Evolutionary conservation across 441 rosid genomes (phyloP).

Genomic region (Francoa sonchifolia): DNA sequence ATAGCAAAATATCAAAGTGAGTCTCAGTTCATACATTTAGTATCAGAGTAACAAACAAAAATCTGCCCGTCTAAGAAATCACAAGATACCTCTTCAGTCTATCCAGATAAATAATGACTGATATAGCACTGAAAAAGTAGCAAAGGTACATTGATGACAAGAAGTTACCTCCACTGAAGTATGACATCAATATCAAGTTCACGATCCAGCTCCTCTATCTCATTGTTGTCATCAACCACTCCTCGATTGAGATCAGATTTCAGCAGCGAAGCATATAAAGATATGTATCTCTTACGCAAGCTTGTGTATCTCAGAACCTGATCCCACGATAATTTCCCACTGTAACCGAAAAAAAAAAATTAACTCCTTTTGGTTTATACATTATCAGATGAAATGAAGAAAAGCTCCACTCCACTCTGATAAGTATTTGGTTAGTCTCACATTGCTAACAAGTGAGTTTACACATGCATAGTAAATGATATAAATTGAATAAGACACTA

Average conservation of each 20-base stretch:
- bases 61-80: too few relatives aligned
- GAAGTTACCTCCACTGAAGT: slow-evolving; percentile 89
- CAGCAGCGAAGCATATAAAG: slow-evolving; percentile 76
- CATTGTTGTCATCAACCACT: slow-evolving; percentile 66
- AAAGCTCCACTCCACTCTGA: too few relatives aligned
- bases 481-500: too few relatives aligned
- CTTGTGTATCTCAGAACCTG: slow-evolving; percentile 66
- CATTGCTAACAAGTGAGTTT: too few relatives aligned
- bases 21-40: too few relatives aligned
- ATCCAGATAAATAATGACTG: neutral
- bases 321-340: slow-evolving; percentile 96
- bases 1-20: too few relatives aligned
- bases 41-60: too few relatives aligned
- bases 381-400: too few relatives aligned
- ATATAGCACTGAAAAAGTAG: neutral
- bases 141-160: slow-evolving; percentile 5
- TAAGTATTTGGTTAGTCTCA: too few relatives aligned
- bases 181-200: slow-evolving; percentile 87
- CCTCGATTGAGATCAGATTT: slow-evolving; percentile 60
- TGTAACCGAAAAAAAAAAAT: slow-evolving; percentile 43
- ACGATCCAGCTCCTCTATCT: slow-evolving; percentile 76
- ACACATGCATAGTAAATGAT: too few relatives aligned
- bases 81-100: too few relatives aligned
- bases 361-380: too few relatives aligned
- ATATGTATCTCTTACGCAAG: slow-evolving; percentile 80